These are phyloP conservation scores for Aureobasidium melanogenum DNA, from an alignment of 2,329 filamentous ascomycete genomes.

Conservation along the genomic window DNA sequence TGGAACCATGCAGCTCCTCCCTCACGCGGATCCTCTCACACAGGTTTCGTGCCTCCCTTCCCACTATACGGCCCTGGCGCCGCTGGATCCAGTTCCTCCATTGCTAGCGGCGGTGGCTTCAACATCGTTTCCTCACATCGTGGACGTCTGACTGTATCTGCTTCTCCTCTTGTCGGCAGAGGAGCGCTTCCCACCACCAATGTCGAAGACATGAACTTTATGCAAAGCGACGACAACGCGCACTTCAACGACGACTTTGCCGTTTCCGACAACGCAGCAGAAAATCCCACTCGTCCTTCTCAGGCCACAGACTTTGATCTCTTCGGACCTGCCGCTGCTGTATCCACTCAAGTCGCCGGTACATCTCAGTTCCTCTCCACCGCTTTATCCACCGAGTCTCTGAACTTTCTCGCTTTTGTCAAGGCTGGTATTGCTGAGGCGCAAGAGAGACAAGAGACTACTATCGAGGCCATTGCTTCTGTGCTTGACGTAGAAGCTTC, in stretches of 20 bases:
- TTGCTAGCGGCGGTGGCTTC: not conserved
- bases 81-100: constrained; percentile 2
- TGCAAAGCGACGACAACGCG: constrained; percentile 9
- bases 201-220: not conserved
- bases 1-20: constrained; percentile 54
- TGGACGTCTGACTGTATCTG: constrained; percentile 47
- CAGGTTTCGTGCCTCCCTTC: not conserved
- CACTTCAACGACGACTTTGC: not conserved
- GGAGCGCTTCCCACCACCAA: constrained; percentile 12
- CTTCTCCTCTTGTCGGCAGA: constrained; percentile 53
- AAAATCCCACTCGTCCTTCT: not conserved
- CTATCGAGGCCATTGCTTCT: not conserved
- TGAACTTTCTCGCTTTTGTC: constrained; percentile 56
- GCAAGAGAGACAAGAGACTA: constrained; percentile 21
- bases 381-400: constrained; percentile 48
- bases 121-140: constrained; percentile 24
- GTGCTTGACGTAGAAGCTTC: constrained; percentile 14
- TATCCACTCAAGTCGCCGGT: constrained; percentile 42
- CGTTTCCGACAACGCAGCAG: not conserved
- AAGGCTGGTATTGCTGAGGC: constrained; percentile 32
- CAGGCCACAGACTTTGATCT: constrained; percentile 30
- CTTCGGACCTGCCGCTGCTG: constrained; percentile 34
- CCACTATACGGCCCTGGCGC: not conserved
- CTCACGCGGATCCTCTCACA: constrained; percentile 40
- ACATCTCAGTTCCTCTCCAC: constrained; percentile 42